Conservation (phyloP, 192 early-diverging fungal genomes). For the Rhizophagus clarus region DNA sequence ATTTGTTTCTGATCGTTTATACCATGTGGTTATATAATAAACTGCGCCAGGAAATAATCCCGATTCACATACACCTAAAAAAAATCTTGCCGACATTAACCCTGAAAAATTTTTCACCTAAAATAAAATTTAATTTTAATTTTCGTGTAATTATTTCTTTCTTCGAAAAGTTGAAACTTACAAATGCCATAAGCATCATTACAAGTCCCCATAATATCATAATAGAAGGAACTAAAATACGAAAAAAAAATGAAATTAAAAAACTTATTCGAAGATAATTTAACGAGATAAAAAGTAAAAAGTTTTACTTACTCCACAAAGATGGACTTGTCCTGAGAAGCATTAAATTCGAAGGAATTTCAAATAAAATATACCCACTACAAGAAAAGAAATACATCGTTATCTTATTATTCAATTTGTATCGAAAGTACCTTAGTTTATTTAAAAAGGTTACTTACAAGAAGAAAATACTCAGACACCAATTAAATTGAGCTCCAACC, state of each 20-base stretch:
- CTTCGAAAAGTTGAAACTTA: background rate
- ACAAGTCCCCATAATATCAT: conserved; percentile 58
- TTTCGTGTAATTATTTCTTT: background rate
- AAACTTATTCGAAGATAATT: too few species aligned
- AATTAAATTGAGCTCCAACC: conserved; percentile 51
- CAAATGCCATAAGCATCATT: conserved; percentile 58
- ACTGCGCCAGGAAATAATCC: conserved; percentile 63
- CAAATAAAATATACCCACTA: conserved; percentile 63
- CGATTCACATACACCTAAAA: conserved; percentile 59
- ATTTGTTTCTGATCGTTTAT: conserved; percentile 55
- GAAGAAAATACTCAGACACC: conserved; percentile 68
- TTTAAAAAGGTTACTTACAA: conserved; percentile 24
- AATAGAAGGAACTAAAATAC: conserved; percentile 43
- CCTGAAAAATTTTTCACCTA: conserved; percentile 37
- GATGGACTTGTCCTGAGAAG: conserved; percentile 59
- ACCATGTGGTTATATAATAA: conserved; percentile 60
- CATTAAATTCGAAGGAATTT: conserved; percentile 71
- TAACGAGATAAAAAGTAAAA: too few species aligned
- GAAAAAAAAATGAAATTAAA: too few species aligned
- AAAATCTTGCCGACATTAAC: conserved; percentile 57
- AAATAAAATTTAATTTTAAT: too few species aligned
- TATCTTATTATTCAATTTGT: too few species aligned
- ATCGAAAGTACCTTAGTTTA: too few species aligned
- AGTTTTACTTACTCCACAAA: conserved; percentile 42
- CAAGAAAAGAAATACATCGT: background rate